phyloP scores from a whole-genome alignment of 2,329 filamentous ascomycete genomes.

The Microcera coccophila region DNA sequence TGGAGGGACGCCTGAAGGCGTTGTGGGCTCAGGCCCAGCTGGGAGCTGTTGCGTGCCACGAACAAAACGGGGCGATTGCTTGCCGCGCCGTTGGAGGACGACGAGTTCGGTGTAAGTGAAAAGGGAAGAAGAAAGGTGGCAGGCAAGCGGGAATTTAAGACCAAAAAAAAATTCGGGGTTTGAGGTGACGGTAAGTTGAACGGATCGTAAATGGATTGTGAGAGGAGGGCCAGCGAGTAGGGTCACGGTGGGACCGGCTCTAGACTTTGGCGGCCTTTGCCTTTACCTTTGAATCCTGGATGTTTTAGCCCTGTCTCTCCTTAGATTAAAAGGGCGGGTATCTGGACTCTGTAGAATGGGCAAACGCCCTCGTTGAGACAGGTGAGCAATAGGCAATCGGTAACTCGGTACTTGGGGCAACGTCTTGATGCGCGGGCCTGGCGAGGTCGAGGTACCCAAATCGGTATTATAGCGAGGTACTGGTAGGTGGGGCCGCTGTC shows the following conservation, averaged over 20 bases:
- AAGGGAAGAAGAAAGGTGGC: conserved; percentile 6
- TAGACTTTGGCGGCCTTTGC: neutral
- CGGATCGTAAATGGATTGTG: conserved; percentile 13
- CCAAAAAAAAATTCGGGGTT: conserved; percentile 25
- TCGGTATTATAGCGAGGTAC: conserved; percentile 7
- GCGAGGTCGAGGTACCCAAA: conserved; percentile 18
- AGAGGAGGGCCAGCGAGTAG: conserved; percentile 4
- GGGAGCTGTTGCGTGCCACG: conserved; percentile 14
- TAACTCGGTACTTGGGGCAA: neutral
- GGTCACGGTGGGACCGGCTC: conserved; percentile 4
- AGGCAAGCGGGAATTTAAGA: conserved; percentile 26
- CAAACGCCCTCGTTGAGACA: neutral
- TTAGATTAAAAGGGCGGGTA: neutral
- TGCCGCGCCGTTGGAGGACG: conserved; percentile 9
- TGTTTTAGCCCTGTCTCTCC: no score
- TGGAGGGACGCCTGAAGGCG: conserved; percentile 21
- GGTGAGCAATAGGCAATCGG: neutral
- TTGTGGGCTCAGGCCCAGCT: conserved; percentile 21
- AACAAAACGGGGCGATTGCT: conserved; percentile 14
- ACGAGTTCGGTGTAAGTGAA: conserved; percentile 5
- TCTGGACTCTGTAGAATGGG: neutral
- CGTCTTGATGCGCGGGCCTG: conserved; percentile 8
- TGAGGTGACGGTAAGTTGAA: conserved; percentile 4
- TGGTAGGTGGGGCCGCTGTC: neutral
- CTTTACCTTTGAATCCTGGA: neutral